Evolutionary conservation across 208 protist genomes (phyloP).

Genomic region (Trypanosoma scelopori): DNA sequence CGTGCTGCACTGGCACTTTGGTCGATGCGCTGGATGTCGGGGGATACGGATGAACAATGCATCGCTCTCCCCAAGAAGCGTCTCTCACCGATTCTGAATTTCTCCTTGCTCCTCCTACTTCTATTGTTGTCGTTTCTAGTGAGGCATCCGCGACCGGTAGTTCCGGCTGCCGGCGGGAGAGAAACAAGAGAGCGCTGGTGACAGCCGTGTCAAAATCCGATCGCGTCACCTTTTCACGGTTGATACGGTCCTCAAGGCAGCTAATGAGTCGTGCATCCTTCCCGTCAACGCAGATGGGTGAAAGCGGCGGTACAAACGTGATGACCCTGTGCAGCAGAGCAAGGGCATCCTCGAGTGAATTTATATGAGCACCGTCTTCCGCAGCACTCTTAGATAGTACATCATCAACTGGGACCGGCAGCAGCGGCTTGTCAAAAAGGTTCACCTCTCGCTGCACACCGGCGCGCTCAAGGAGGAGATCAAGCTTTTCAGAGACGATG

Average conservation of each 20-base stretch:
- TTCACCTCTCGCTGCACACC: conserved; percentile 52
- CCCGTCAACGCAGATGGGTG: conserved; percentile 45
- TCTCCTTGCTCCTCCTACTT: no score
- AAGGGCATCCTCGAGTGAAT: conserved; percentile 17
- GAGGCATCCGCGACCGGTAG: background rate
- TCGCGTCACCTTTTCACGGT: conserved; percentile 21
- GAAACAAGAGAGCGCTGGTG: conserved; percentile 36
- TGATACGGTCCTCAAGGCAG: conserved; percentile 28
- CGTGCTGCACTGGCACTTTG: background rate
- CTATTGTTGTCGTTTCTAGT: no score
- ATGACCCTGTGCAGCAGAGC: conserved; percentile 39
- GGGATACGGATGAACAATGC: background rate
- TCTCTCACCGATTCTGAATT: background rate
- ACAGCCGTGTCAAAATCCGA: conserved; percentile 31
- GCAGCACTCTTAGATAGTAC: background rate
- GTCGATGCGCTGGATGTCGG: background rate
- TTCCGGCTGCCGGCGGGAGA: conserved; percentile 11
- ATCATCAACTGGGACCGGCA: background rate
- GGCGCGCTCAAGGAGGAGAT: conserved; percentile 38
- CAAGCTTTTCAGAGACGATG: conserved; percentile 46
- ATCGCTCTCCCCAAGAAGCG: background rate
- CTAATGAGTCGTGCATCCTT: conserved; percentile 26
- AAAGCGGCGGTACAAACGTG: conserved; percentile 44
- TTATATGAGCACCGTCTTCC: conserved; percentile 4
- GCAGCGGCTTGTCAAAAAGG: conserved; percentile 37